These are phyloP conservation scores for Glycine latifolia DNA, from an alignment of 306 rosid species.

Conservation along the genomic window DNA sequence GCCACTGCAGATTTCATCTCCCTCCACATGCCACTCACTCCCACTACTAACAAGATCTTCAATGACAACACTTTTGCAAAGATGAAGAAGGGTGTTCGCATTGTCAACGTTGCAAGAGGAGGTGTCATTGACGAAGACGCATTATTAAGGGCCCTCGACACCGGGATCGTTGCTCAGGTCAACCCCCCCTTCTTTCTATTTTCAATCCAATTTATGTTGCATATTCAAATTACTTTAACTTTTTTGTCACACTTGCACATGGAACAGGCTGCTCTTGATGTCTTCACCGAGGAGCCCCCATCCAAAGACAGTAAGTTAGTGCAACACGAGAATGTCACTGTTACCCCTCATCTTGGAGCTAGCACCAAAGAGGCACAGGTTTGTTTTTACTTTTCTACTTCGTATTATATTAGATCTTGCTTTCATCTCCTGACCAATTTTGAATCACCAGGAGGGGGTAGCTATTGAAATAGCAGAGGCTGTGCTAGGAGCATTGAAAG, in stretches of 20 bases:
- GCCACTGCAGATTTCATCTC: slow-evolving; percentile 83
- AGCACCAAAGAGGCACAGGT: slow-evolving; percentile 95
- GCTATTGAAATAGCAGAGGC: slow-evolving; percentile 99
- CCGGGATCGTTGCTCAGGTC: slow-evolving; percentile 78
- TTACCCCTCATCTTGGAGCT: slow-evolving; percentile 95
- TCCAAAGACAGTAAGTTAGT: slow-evolving; percentile 78
- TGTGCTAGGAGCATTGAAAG: slow-evolving; percentile 84
- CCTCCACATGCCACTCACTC: slow-evolving; percentile 92
- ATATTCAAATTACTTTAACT: too few relatives aligned
- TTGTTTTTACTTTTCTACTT: too few relatives aligned
- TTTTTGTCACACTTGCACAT: too few relatives aligned
- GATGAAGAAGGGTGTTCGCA: slow-evolving; percentile 89
- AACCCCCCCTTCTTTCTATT: too few relatives aligned
- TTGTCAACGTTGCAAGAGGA: slow-evolving; percentile 87
- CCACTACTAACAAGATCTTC: slow-evolving; percentile 76
- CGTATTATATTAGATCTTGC: too few relatives aligned
- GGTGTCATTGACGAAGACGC: slow-evolving; percentile 97
- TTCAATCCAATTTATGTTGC: too few relatives aligned
- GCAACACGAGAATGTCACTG: slow-evolving; percentile 81
- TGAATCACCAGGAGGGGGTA: slow-evolving; percentile 69
- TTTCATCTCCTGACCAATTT: too few relatives aligned
- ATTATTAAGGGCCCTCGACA: slow-evolving; percentile 75
- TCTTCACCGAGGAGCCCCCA: slow-evolving; percentile 88
- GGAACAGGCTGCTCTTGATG: slow-evolving; percentile 83
- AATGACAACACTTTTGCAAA: slow-evolving; percentile 69